Evolutionary conservation across 2,329 filamentous ascomycete genomes (phyloP).

Genomic region (Cladosporium sp.): DNA sequence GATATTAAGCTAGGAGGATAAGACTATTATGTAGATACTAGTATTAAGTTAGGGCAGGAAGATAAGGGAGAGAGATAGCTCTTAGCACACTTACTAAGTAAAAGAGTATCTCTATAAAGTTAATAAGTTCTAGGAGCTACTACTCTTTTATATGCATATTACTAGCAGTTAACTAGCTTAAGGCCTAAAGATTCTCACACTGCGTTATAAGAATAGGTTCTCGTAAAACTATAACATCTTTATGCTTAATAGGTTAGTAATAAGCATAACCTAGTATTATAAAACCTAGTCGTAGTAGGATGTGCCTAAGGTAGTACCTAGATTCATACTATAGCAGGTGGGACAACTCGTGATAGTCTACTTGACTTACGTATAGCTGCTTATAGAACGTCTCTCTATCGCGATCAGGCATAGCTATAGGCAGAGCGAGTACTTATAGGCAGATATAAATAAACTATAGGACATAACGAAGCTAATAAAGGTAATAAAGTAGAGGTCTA

Average conservation of each 20-base stretch:
- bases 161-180: constrained; percentile 18
- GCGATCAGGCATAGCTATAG: background rate
- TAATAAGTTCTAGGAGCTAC: constrained; percentile 15
- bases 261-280: constrained; percentile 18
- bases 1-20: constrained; percentile 11
- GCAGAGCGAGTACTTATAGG: background rate
- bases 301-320: background rate
- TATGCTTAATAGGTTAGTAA: constrained; percentile 17
- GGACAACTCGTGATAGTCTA: background rate
- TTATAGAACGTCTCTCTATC: background rate
- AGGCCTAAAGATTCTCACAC: constrained; percentile 16
- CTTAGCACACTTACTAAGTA: constrained; percentile 3
- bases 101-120: constrained; percentile 14
- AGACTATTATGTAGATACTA: constrained; percentile 14
- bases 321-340: background rate
- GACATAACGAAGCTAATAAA: background rate
- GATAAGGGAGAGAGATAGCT: background rate
- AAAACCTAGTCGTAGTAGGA: constrained; percentile 12
- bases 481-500: constrained; percentile 15
- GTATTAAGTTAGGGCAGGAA: constrained; percentile 10
- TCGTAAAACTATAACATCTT: constrained; percentile 15
- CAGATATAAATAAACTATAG: background rate
- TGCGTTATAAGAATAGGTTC: constrained; percentile 16
- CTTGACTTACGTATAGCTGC: background rate
- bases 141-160: constrained; percentile 19